Percentiles rank a stretch among this genome's conserved stretches.
Conservation (phyloP, 176 grass and related monocot species). For the Bonia amplexicaulis region DNA sequence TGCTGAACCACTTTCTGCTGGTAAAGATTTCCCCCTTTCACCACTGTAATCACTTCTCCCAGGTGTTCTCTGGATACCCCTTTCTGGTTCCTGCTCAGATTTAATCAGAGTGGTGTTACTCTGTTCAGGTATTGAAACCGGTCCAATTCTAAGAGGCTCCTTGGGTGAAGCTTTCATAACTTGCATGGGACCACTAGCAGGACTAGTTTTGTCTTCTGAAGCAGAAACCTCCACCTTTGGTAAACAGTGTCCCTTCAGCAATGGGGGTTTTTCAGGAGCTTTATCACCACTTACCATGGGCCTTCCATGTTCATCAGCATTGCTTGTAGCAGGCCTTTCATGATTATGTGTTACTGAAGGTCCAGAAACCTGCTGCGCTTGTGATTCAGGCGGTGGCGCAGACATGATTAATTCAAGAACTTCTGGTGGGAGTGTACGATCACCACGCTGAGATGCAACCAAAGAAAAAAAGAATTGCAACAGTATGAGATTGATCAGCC, state of each 20-base stretch:
- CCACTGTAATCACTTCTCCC: constrained; percentile 48
- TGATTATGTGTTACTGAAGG: constrained; percentile 19
- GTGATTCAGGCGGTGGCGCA: constrained; percentile 34
- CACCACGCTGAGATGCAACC: constrained; percentile 66
- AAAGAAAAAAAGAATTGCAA: constrained; percentile 17
- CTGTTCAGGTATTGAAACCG: constrained; percentile 49
- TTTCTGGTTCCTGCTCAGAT: constrained; percentile 86
- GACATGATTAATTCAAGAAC: constrained; percentile 86
- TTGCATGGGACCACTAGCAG: constrained; percentile 36
- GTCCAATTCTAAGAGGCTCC: constrained; percentile 52
- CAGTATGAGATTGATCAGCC: constrained; percentile 15
- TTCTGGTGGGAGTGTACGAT: constrained; percentile 75
- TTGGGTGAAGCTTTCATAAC: constrained; percentile 46
- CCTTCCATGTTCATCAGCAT: constrained; percentile 41
- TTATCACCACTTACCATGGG: constrained; percentile 48
- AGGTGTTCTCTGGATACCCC: constrained; percentile 55
- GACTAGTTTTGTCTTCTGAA: constrained; percentile 54
- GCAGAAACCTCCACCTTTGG: constrained; percentile 66
- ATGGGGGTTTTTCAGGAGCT: constrained; percentile 37
- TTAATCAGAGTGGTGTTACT: constrained; percentile 48
- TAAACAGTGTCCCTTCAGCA: constrained; percentile 37
- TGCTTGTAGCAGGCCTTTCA: constrained; percentile 32
- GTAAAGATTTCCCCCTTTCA: constrained; percentile 79
- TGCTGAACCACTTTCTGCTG: constrained; percentile 41
- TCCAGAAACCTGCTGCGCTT: constrained; percentile 38